These are phyloP conservation scores for Hirschfeldia incana DNA, from an alignment of 345 rosid species.

Conservation along the genomic window DNA sequence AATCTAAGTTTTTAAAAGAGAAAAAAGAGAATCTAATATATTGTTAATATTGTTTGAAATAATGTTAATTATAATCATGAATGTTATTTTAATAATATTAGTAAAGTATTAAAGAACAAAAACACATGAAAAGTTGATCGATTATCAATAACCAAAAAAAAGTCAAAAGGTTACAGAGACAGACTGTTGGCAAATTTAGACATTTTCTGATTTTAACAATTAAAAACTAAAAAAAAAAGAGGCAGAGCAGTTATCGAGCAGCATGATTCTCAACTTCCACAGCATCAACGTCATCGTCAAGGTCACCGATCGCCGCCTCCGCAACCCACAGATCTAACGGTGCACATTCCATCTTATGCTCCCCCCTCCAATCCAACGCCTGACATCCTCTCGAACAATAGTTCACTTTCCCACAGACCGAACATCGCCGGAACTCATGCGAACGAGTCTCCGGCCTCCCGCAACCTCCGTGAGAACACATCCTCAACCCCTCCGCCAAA, in stretches of 20 bases:
- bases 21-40: neutral
- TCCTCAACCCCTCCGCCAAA: slow-evolving; percentile 32
- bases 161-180: slow-evolving; percentile 7
- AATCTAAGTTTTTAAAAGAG: neutral
- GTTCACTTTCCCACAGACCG: slow-evolving; percentile 78
- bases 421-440: slow-evolving; percentile 83
- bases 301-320: slow-evolving; percentile 35
- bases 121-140: neutral
- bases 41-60: neutral
- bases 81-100: neutral
- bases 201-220: neutral
- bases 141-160: neutral
- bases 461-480: slow-evolving; percentile 59
- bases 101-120: neutral
- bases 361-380: slow-evolving; percentile 85
- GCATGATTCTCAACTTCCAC: slow-evolving; percentile 24
- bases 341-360: slow-evolving; percentile 69
- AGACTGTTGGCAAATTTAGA: slow-evolving; percentile 1
- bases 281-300: slow-evolving; percentile 24
- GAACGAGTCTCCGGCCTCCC: slow-evolving; percentile 85
- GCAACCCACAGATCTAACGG: slow-evolving; percentile 54
- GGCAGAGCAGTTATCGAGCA: neutral
- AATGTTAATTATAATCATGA: neutral
- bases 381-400: slow-evolving; percentile 95
- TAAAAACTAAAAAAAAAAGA: neutral